Evolutionary conservation across 176 grass and related monocot genomes (phyloP).

Genomic region (Oryza coarctata): DNA sequence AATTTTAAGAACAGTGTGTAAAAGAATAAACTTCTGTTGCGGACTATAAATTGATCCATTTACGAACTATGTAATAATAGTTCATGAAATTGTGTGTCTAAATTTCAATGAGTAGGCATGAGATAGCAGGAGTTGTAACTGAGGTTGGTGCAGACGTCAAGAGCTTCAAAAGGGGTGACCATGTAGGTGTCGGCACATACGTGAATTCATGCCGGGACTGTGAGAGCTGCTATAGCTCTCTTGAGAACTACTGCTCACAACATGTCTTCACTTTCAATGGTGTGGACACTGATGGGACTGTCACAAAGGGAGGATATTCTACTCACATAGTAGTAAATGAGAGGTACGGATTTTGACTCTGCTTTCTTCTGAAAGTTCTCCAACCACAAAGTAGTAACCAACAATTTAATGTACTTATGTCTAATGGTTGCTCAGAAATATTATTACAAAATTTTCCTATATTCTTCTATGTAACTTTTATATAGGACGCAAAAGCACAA

Average conservation of each 20-base stretch:
- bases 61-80: no score
- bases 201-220: slow-evolving; percentile 69
- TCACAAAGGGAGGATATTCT: slow-evolving; percentile 86
- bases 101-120: slow-evolving; percentile 52
- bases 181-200: slow-evolving; percentile 63
- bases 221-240: slow-evolving; percentile 53
- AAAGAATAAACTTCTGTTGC: background rate
- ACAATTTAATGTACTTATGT: background rate
- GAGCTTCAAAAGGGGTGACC: slow-evolving; percentile 59
- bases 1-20: background rate
- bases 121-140: slow-evolving; percentile 71
- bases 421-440: background rate
- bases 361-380: slow-evolving; percentile 9
- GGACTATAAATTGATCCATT: background rate
- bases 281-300: slow-evolving; percentile 64
- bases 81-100: background rate
- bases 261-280: slow-evolving; percentile 47
- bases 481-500: background rate
- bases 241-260: slow-evolving; percentile 59
- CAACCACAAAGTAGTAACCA: background rate
- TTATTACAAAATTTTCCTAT: background rate
- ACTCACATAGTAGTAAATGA: slow-evolving; percentile 70
- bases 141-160: slow-evolving; percentile 63
- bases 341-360: slow-evolving; percentile 40
- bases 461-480: background rate